phyloP scores from a whole-genome alignment of 495 filamentous ascomycete species.

The Hypoxylon rickii region DNA sequence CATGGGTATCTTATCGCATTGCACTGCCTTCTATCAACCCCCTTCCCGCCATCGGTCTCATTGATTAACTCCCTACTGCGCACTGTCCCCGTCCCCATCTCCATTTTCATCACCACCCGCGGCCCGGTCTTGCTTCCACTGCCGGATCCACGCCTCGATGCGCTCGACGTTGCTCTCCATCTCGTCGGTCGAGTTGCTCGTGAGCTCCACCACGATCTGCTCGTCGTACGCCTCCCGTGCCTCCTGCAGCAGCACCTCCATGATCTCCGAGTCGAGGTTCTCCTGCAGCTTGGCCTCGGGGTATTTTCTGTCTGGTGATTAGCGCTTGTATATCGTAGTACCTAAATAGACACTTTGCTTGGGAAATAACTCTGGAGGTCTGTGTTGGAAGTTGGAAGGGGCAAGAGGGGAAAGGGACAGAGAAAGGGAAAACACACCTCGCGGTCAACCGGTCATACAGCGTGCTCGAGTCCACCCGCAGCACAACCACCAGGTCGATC shows the following conservation, averaged over 20 bases:
- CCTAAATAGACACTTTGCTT: background rate
- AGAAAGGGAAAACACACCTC: slow-evolving; percentile 53
- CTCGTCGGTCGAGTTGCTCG: slow-evolving; percentile 78
- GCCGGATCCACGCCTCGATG: slow-evolving; percentile 77
- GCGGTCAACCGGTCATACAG: slow-evolving; percentile 83
- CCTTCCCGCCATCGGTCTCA: background rate
- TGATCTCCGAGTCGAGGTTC: slow-evolving; percentile 97
- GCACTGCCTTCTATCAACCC: slow-evolving; percentile 10
- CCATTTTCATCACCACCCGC: slow-evolving; percentile 9
- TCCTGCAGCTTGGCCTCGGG: slow-evolving; percentile 87
- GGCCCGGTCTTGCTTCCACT: slow-evolving; percentile 73
- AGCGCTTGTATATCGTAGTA: background rate
- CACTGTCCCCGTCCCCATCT: background rate
- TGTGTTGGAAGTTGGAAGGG: background rate
- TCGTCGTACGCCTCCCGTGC: slow-evolving; percentile 84
- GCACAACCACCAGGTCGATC: slow-evolving; percentile 93
- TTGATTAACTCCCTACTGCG: background rate
- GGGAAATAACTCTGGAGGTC: background rate
- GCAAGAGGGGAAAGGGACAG: background rate
- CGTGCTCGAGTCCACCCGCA: slow-evolving; percentile 75
- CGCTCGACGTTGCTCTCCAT: slow-evolving; percentile 86
- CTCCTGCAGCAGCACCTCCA: slow-evolving; percentile 91
- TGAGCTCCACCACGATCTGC: slow-evolving; percentile 88
- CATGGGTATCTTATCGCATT: slow-evolving; percentile 23
- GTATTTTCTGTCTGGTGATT: slow-evolving; percentile 62